Base-by-base conservation (phyloP, 225 moss, liverwort and hornwort species). In the Sphagnum contortum region DNA sequence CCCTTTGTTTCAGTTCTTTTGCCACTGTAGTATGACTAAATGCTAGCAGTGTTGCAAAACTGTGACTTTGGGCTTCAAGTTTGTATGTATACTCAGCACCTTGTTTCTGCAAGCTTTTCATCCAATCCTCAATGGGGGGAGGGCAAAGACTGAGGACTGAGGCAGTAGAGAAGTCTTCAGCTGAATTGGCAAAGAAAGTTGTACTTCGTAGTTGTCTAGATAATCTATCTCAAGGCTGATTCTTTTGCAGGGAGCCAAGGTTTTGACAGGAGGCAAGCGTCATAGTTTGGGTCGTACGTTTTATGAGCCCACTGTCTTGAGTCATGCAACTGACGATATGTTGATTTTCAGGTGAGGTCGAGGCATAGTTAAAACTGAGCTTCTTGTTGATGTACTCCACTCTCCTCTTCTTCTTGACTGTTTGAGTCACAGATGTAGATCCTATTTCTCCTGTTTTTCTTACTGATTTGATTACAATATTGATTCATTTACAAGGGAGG, bases 221-320 rank as follows among this genome's bases (percentile, higher is more conserved):
- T 29, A 29, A 29, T 29, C 29, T 29, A 29, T 29, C 29, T 29
- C 29, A 29, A 29, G 29, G 1, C 29, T 29, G 29, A 29, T 29
- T 29, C 29, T 76, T 76, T 73, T 67, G 54, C 69, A 96, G 98
- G 98, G 98, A 64, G 98, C 98, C 56, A 87, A 84, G 70, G 75
- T 98, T 65, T 78, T 98, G 55, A 66, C 79, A 45, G 98, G 98
- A 69, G 93, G 98, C 66, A 98, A 88, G 68, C 72, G 80, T 4
- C 98, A 92, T 68, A 89, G 79, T 69, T 79, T 93, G 45, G 98
- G 98, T 57, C 67, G 64, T 79, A 78, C 89, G 47, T 98, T 90
- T 72, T 98, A 86, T 61, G 87, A 98, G 78, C 93, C 98, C 44
- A 98, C 98, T 64, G 74, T 93, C 68, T 80, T 93, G 63, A 72